Evolutionary conservation across 345 rosid genomes (phyloP), one percentile per base, ranked within the genome.

Genomic region (Citrus inodora): DNA sequence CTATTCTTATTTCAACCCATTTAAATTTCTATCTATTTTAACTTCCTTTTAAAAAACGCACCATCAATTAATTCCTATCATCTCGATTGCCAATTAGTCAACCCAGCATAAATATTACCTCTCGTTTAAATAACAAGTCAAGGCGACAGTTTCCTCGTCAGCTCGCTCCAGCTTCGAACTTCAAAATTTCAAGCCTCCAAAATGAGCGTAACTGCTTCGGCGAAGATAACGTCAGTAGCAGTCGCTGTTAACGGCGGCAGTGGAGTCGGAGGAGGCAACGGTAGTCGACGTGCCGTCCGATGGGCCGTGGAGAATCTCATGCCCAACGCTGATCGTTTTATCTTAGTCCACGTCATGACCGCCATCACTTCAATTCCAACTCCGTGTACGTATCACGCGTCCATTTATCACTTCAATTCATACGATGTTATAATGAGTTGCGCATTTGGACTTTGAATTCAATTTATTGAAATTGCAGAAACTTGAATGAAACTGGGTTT

Each of bases 261-360:
- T 6, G 86, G 87, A 32, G 82, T 84, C 62, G 75, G 79, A 55
- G 86, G 90, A 61, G 92, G 95, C 56, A 82, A 79, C 27, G 92
- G 90, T 77, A 95, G 95, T 83, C 83, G 85, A 53, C 93, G 98
- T 30, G 95, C 97, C 66, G 89, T 91, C 82, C 90, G 89, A 8
- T 95, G 97, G 98, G 91, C 94, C 6, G 85, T 80, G 27, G 89
- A 93, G 77, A 88, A 89, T 64, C 82, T 91, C 77, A 59, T 83
- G 63, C 83, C 89, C 2, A 53, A 67, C 73, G 86, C 90, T 61
- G 86, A 86, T 48, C 89, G 89, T n/a, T 83, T 95, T 74, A 76
- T 89, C 82, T 82, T 93, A 40, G 92, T 95, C 84, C 92, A 95
- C 79, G 92, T 93, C 78, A 90, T 93, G 82, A 94, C 93, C 75